phyloP scores from a whole-genome alignment of 2,329 filamentous ascomycete species.

The Mariannaea elegans region DNA sequence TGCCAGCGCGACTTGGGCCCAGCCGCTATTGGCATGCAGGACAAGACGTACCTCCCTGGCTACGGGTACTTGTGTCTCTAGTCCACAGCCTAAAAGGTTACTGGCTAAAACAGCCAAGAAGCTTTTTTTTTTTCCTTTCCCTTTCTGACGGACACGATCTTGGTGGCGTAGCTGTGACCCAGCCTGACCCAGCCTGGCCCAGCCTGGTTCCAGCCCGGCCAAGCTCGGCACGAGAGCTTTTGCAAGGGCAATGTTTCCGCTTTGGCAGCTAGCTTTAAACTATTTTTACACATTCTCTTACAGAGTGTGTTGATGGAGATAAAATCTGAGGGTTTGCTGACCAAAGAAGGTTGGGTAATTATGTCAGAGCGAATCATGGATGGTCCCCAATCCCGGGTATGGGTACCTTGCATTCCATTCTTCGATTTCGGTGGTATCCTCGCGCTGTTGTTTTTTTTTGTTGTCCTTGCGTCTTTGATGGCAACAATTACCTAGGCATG shows the following conservation, averaged over 20 bases:
- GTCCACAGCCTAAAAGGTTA: neutral
- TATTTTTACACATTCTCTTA: too few relatives aligned
- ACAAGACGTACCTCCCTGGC: neutral
- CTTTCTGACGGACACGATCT: neutral
- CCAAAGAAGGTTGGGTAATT: too few relatives aligned
- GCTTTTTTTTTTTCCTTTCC: slow-evolving; percentile 2
- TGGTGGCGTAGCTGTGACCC: slow-evolving; percentile 4
- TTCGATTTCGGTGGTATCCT: too few relatives aligned
- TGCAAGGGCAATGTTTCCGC: neutral
- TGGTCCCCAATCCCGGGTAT: too few relatives aligned
- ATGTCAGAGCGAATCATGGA: too few relatives aligned
- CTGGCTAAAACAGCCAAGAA: neutral
- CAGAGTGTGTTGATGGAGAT: too few relatives aligned
- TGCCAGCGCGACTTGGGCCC: neutral
- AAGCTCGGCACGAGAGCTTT: neutral
- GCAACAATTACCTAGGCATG: neutral
- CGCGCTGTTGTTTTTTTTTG: neutral
- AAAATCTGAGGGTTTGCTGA: too few relatives aligned
- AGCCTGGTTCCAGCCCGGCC: neutral
- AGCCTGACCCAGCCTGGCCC: neutral
- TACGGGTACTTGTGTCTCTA: neutral
- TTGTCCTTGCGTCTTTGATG: neutral
- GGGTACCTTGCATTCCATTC: too few relatives aligned
- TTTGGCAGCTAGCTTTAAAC: neutral
- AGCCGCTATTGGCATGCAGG: neutral